phyloP scores from a whole-genome alignment of 2,329 filamentous ascomycete genomes.

The Plenodomus lindquistii region DNA sequence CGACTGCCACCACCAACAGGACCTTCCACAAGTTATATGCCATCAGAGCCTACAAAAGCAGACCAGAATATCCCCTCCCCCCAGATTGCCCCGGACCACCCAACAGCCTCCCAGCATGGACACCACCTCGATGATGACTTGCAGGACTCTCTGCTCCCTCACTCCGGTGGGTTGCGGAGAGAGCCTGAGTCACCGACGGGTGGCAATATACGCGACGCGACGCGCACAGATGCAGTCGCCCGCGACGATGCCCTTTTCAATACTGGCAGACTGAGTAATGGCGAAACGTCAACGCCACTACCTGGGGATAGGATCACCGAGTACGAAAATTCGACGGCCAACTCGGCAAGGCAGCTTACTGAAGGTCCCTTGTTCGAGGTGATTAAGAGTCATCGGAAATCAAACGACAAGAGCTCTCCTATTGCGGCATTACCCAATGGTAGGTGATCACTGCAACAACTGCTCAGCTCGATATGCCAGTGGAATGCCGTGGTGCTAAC shows the following conservation, averaged over 20 bases:
- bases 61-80: constrained; percentile 50
- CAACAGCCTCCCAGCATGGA: constrained; percentile 63
- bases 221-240: constrained; percentile 21
- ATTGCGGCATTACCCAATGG: constrained; percentile 77
- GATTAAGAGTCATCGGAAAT: constrained; percentile 51
- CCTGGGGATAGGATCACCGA: constrained; percentile 57
- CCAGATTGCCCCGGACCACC: constrained; percentile 44
- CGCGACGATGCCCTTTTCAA: constrained; percentile 16
- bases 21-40: constrained; percentile 62
- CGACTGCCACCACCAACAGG: constrained; percentile 41
- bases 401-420: constrained; percentile 51
- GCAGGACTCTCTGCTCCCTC: constrained; percentile 49
- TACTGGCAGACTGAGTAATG: constrained; percentile 34
- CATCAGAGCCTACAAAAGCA: constrained; percentile 60
- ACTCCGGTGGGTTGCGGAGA: constrained; percentile 40
- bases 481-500: constrained; percentile 8
- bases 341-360: constrained; percentile 42
- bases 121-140: constrained; percentile 50
- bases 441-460: too few relatives aligned
- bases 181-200: constrained; percentile 22
- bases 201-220: constrained; percentile 22
- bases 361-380: constrained; percentile 58
- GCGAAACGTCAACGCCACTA: constrained; percentile 23
- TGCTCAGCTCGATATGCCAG: too few relatives aligned
- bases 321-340: constrained; percentile 56